phyloP scores from a whole-genome alignment of 495 filamentous ascomycete species.

The Thozetella sp. region DNA sequence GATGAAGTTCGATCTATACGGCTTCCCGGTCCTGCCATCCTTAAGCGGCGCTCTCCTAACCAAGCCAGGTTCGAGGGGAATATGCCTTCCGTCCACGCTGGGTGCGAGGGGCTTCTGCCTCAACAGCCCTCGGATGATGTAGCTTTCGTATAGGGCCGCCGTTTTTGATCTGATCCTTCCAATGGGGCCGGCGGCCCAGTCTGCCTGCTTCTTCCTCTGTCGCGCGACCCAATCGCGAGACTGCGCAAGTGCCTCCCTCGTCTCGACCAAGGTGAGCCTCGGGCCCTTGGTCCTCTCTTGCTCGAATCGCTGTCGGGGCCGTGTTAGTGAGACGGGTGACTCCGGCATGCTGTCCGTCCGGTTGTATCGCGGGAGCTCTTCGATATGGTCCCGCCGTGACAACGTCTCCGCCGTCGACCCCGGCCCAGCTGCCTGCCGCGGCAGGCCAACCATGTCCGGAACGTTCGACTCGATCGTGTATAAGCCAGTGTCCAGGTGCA shows the following conservation, averaged over 20 bases:
- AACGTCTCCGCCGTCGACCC: not conserved
- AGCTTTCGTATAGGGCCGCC: conserved; percentile 28
- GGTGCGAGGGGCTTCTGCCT: conserved; percentile 44
- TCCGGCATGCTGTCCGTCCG: conserved; percentile 6
- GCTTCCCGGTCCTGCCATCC: conserved; percentile 75
- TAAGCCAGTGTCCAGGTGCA: conserved; percentile 13
- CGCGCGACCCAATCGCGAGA: conserved; percentile 21
- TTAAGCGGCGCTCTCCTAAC: conserved; percentile 44
- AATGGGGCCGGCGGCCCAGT: conserved; percentile 13
- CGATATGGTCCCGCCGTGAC: not conserved
- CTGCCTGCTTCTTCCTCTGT: conserved; percentile 18
- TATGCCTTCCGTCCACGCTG: conserved; percentile 60
- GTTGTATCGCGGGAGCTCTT: not conserved
- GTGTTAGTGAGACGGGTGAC: conserved; percentile 21
- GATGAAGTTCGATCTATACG: conserved; percentile 78
- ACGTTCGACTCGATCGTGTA: conserved; percentile 29
- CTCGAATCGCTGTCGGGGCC: conserved; percentile 24
- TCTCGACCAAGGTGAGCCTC: conserved; percentile 16
- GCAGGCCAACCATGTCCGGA: not conserved
- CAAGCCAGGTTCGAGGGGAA: conserved; percentile 55
- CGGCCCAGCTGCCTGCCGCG: not conserved
- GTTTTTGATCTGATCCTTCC: conserved; percentile 7
- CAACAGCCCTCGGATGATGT: conserved; percentile 44
- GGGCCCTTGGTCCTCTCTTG: conserved; percentile 15
- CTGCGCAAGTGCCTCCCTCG: conserved; percentile 13